Percentiles rank a stretch among this genome's conserved stretches.
These are phyloP conservation scores for Paramecium tetraurelia DNA, from an alignment of 73 alveolate species.

Conservation along the genomic window DNA sequence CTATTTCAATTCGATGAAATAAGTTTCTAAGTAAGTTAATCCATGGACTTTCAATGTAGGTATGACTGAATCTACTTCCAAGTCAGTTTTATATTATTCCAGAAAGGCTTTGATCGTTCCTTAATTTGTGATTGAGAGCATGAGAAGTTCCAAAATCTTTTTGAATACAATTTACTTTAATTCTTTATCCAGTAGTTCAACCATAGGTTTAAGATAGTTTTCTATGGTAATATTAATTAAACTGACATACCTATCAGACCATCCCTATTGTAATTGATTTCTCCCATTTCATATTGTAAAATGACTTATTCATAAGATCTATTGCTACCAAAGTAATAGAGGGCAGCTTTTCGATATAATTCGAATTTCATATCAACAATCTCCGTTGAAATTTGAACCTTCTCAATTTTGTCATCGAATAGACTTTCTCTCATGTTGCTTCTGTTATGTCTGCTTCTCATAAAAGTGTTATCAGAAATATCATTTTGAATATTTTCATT, in stretches of 20 bases:
- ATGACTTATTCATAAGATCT: neutral
- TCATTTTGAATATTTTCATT: neutral
- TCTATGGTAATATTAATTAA: neutral
- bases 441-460: neutral
- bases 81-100: neutral
- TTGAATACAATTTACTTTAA: neutral
- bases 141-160: neutral
- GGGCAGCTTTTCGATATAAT: neutral
- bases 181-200: neutral
- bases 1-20: neutral
- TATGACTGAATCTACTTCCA: neutral
- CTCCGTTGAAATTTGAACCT: neutral
- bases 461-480: neutral
- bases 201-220: neutral
- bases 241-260: neutral
- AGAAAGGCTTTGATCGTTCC: neutral
- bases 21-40: neutral
- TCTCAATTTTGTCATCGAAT: neutral
- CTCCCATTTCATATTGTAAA: neutral
- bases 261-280: neutral
- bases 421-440: neutral
- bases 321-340: neutral
- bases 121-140: neutral
- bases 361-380: neutral
- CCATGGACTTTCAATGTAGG: neutral